Base-by-base conservation (phyloP, 2,329 filamentous ascomycete genomes). In the Nemania sp. region DNA sequence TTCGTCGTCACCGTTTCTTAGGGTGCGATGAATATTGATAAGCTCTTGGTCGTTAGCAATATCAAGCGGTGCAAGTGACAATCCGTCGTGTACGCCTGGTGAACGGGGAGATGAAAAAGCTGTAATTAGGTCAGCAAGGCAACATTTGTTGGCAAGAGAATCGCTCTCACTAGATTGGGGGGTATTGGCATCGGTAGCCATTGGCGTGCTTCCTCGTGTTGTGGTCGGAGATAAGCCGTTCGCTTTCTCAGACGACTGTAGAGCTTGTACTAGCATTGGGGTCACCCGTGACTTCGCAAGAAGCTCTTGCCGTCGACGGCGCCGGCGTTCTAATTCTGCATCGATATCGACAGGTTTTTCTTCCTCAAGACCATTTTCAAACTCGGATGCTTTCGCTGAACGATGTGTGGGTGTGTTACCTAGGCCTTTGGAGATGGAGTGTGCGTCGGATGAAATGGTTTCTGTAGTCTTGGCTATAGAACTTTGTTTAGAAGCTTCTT, bases 301-400 rank as follows among this genome's bases (percentile, higher is more conserved):
- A 65, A 96, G 90, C 65, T 91, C 91, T 77, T 95, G 91, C 66
- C 93, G 88, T 60, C 90, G 87, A 72, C 90, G 92, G 29, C 92
- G 89, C 57, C 93, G 90, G 70, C 92, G 88, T 75, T 96, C 90
- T 70, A 97, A 90, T 71, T 94, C 83, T 67, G 90, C 88, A 64
- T 90, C 90, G 78, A 96, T 90, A 74, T 96, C 90, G 67, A 92
- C 73, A n/a, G 84, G 81, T 68, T 87, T 81, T 57, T 83, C 78
- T 65, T 84, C 82, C 63, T 83, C 79, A 66, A 77, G 80, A 63
- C 84, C 80, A 60, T 78, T 74, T 65, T 76, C 74, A 10, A 71
- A 72, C 65, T 72, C 77, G 68, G 57, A 65, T 62, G 67, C 66
- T 64, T 73, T 72, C 66, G 72, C 64, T 52, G 64, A 49, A 43